Conservation (phyloP, 345 rosid species). For the Kandelia obovata region DNA sequence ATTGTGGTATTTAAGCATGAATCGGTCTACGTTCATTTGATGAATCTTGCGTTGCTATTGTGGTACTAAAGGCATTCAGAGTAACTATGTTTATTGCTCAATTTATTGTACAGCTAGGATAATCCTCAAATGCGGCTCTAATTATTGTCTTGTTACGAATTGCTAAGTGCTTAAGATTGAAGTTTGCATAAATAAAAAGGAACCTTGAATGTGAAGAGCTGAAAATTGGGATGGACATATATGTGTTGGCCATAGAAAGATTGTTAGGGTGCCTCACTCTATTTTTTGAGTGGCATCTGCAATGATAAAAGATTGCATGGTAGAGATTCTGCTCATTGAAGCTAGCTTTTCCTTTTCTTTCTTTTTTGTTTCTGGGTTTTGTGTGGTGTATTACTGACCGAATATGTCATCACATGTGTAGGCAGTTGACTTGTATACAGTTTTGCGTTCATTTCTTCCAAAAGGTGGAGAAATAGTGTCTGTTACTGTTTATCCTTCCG, state of each 20-base stretch:
- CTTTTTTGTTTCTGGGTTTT: background rate
- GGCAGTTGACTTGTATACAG: slow-evolving; percentile 84
- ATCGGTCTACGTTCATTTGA: too few relatives aligned
- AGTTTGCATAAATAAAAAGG: background rate
- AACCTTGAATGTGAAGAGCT: background rate
- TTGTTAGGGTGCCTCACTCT: too few relatives aligned
- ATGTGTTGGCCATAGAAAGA: background rate
- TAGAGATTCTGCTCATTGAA: background rate
- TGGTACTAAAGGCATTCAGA: background rate
- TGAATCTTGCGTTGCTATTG: too few relatives aligned
- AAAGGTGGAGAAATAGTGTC: slow-evolving; percentile 71
- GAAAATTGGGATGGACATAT: background rate
- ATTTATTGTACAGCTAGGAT: background rate
- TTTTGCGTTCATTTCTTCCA: slow-evolving; percentile 73
- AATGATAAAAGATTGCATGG: too few relatives aligned
- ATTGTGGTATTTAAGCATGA: too few relatives aligned
- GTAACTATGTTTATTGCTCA: background rate
- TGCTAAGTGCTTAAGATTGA: background rate
- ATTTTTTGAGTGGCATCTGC: too few relatives aligned
- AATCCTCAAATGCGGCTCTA: background rate
- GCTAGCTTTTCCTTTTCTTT: background rate
- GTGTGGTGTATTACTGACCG: background rate
- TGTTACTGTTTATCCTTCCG: slow-evolving; percentile 83
- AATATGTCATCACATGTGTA: slow-evolving; percentile 21
- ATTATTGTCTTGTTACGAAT: background rate